Base-by-base conservation (phyloP, 176 grass and related monocot genomes). In the Rhynchospora pubera region DNA sequence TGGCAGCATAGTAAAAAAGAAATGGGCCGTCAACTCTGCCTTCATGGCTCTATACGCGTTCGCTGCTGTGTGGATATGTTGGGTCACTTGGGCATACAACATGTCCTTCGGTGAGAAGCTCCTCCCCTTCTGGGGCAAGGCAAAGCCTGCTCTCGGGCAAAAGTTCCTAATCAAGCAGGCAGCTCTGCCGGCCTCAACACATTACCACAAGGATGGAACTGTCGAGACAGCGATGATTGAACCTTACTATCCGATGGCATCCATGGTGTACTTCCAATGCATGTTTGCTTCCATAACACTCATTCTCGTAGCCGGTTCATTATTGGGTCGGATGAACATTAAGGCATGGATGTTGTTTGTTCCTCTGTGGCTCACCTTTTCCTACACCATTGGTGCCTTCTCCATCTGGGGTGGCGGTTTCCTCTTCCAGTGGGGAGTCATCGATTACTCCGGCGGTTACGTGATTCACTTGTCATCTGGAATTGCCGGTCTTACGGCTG, bases 1-100 rank as follows among this genome's bases (percentile, higher is more conserved):
- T 85, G 92, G 94, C 3, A 97, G 92, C 87, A 97, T 97, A 65
- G 94, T 97, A 0, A 97, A 97, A 89, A 97, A 97, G 88, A 97
- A 94, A 80, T 97, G 94, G 94, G 92, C 94, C 0, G 92, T 97
- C 0, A 97, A 97, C 83, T 92, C 90, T 13, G 94, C 94, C 9
- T 97, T 97, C 90, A 97, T 97, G 94, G 94, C 94, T 58, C 81
- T 97, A 42, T 97, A 93, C 73, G 94, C 92, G 10, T 97, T 92
- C 85, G 94, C 94, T 3, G 94, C 92, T 59, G 92, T 97, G 5
- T 89, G 90, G 94, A 65, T 97, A 15, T 97, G 94, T 84, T 97
- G 94, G 94, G 94, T 92, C 61, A 86, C 72, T 45, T 97, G 94
- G 94, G 94, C 66, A 22, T 97, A 93, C 88, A 87, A 90, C 84